These are phyloP conservation scores for Lyophyllum shimeji DNA, from an alignment of 768 basidiomycete genomes.

Conservation along the genomic window DNA sequence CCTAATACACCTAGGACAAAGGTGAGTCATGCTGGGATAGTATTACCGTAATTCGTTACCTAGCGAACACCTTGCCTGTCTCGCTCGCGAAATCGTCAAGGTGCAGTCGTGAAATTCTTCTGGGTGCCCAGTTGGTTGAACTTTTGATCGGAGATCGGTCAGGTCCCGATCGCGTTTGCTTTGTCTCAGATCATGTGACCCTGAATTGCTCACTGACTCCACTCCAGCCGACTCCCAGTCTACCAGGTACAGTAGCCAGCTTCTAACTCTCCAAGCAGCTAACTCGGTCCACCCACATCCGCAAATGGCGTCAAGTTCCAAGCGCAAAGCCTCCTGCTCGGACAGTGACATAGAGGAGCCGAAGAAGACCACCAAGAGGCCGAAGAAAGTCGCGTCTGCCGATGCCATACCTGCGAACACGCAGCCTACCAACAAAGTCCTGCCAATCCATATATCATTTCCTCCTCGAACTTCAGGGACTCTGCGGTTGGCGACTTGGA, in stretches of 20 bases:
- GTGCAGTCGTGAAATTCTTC: neutral
- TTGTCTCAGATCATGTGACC: slow-evolving; percentile 6
- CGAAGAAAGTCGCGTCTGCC: slow-evolving; percentile 16
- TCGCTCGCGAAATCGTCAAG: neutral
- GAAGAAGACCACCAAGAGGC: slow-evolving; percentile 21
- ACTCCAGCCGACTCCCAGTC: too few relatives aligned
- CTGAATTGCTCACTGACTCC: too few relatives aligned
- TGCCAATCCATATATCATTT: slow-evolving; percentile 64
- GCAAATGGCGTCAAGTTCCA: slow-evolving; percentile 19
- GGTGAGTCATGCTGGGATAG: neutral
- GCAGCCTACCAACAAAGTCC: slow-evolving; percentile 72
- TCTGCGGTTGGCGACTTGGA: slow-evolving; percentile 69
- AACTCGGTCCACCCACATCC: neutral
- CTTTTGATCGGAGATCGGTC: slow-evolving; percentile 14
- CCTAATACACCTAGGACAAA: too few relatives aligned
- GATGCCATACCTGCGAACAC: slow-evolving; percentile 31
- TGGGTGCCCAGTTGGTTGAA: slow-evolving; percentile 7
- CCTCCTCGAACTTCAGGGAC: slow-evolving; percentile 47
- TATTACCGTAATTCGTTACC: neutral
- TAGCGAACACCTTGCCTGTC: neutral
- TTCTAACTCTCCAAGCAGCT: neutral
- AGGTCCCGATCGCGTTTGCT: slow-evolving; percentile 7
- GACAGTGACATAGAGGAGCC: slow-evolving; percentile 26
- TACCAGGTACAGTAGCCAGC: too few relatives aligned
- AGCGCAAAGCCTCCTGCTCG: slow-evolving; percentile 27